A percentile compares a stretch with the other conserved stretches of the same genome.
These are phyloP conservation scores for Platanthera zijinensis DNA, from an alignment of 106 monocot species.

Conservation along the genomic window DNA sequence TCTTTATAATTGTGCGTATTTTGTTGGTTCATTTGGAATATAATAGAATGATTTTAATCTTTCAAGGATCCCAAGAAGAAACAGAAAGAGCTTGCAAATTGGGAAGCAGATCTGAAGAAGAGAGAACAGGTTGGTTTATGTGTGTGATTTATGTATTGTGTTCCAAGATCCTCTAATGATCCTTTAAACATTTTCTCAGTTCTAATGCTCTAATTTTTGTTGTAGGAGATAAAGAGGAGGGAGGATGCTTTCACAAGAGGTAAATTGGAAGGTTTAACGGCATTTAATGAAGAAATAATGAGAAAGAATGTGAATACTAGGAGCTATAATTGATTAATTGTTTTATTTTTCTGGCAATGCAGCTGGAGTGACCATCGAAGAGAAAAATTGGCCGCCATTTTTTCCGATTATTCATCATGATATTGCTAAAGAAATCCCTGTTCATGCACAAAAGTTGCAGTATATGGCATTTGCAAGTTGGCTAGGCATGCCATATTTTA, in stretches of 20 bases:
- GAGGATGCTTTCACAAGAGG: conserved; percentile 37
- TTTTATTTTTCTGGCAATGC: conserved; percentile 5
- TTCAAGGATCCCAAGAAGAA: conserved; percentile 42
- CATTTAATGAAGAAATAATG: background rate
- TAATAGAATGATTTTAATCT: background rate
- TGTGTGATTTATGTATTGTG: background rate
- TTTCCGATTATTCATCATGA: conserved; percentile 83
- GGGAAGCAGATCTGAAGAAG: conserved; percentile 63
- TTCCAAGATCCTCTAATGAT: background rate
- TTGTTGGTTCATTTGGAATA: background rate
- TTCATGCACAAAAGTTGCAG: conserved; percentile 63
- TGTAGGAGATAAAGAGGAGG: conserved; percentile 38
- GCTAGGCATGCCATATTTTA: conserved; percentile 32
- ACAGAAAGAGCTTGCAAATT: conserved; percentile 46
- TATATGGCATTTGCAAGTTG: conserved; percentile 75
- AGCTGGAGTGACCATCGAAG: conserved; percentile 62
- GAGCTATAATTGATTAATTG: background rate
- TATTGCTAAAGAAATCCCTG: conserved; percentile 66
- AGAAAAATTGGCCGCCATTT: conserved; percentile 71
- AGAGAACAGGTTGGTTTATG: conserved; percentile 37
- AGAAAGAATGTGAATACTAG: background rate
- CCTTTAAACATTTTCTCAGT: background rate
- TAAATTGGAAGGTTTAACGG: conserved; percentile 4
- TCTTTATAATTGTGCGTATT: background rate
- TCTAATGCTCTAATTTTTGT: background rate